Percentiles rank a stretch among this genome's conserved stretches.
phyloP scores from a whole-genome alignment of 345 rosid species.

The Brassica incana region DNA sequence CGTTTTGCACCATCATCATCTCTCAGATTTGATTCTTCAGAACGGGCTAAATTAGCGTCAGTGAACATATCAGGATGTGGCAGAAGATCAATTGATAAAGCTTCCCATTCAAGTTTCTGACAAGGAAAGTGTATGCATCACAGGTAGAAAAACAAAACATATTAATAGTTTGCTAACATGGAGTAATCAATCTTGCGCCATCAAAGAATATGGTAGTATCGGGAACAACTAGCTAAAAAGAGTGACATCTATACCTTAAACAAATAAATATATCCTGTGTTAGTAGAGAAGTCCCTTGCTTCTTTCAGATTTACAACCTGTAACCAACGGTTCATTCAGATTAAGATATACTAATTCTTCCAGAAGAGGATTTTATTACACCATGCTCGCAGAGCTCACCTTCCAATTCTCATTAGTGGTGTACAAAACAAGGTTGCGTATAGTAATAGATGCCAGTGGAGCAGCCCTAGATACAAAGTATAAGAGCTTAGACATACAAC shows the following conservation, averaged over 20 bases:
- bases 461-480: slow-evolving; percentile 66
- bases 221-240: slow-evolving; percentile 1
- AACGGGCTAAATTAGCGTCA: slow-evolving; percentile 77
- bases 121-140: slow-evolving; percentile 39
- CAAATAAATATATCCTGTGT: slow-evolving; percentile 77
- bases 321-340: slow-evolving; percentile 9
- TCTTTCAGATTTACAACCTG: slow-evolving; percentile 97
- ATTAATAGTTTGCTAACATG: slow-evolving; percentile 1
- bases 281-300: slow-evolving; percentile 83
- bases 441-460: slow-evolving; percentile 91
- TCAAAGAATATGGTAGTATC: slow-evolving; percentile 3
- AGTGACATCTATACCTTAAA: slow-evolving; percentile 68
- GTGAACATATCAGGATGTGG: slow-evolving; percentile 99
- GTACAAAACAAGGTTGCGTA: slow-evolving; percentile 75
- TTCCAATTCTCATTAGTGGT: slow-evolving; percentile 96
- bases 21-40: slow-evolving; percentile 66
- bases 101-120: slow-evolving; percentile 99
- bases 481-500: slow-evolving; percentile 26
- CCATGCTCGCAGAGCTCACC: slow-evolving; percentile 48
- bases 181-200: no score
- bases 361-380: neutral
- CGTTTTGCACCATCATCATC: slow-evolving; percentile 99
- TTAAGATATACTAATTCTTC: slow-evolving; percentile 3
- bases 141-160: slow-evolving; percentile 29
- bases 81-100: slow-evolving; percentile 93